phyloP scores from a whole-genome alignment of 1,284 basidiomycete genomes.

The Rhodotorula sp. region DNA sequence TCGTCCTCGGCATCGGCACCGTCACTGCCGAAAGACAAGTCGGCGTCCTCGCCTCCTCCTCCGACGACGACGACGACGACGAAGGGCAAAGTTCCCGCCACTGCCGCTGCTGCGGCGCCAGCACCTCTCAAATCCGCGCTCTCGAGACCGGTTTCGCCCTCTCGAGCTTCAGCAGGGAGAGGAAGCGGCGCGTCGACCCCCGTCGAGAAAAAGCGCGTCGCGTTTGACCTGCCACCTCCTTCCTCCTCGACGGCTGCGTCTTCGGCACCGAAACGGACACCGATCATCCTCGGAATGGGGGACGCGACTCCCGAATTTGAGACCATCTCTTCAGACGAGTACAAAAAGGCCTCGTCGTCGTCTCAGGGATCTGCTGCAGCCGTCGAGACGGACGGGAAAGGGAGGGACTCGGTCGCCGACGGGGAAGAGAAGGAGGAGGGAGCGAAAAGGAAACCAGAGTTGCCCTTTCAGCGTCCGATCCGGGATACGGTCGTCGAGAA shows the following conservation, averaged over 20 bases:
- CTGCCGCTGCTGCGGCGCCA: too few relatives aligned
- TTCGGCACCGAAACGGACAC: constrained; percentile 12
- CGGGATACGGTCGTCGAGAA: constrained; percentile 36
- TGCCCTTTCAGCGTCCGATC: constrained; percentile 22
- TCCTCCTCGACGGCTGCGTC: not conserved
- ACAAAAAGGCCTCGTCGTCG: not conserved
- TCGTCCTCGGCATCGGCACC: not conserved
- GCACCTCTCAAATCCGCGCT: constrained; percentile 26
- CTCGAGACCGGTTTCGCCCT: constrained; percentile 23
- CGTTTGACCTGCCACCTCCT: constrained; percentile 21
- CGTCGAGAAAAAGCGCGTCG: constrained; percentile 22
- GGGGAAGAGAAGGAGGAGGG: not conserved
- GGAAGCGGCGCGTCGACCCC: not conserved
- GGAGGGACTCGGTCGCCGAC: not conserved
- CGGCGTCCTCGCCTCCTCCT: not conserved
- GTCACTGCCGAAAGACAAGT: not conserved
- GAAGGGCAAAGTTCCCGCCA: too few relatives aligned
- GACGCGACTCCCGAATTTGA: not conserved
- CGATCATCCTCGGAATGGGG: constrained; percentile 32
- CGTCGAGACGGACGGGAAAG: not conserved
- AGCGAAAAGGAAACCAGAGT: not conserved
- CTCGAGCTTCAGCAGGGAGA: constrained; percentile 1
- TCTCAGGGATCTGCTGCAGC: not conserved
- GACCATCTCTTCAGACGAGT: constrained; percentile 2
- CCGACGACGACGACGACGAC: too few relatives aligned